Base-by-base conservation (phyloP, 352 stramenopile genomes). In the Albugo candida region DNA sequence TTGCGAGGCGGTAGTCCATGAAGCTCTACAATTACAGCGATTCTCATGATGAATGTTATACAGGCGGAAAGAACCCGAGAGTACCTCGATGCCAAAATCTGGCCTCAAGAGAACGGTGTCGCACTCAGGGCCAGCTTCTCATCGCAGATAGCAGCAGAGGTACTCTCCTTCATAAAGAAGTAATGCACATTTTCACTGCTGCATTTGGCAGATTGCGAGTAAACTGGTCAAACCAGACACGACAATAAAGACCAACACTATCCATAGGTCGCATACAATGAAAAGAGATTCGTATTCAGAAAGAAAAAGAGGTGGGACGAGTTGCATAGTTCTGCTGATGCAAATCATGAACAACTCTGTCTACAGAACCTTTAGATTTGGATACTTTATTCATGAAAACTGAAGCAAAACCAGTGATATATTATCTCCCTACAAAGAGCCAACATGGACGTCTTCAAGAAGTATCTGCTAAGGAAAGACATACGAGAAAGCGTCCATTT, bases 301-400 rank as follows among this genome's bases (percentile, higher is more conserved):
- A 10, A 24, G 20, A 19, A 43, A 8, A 43, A 43, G 38, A 43
- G 38, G 20, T 43, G 17, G 14, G 14, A 41, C 16, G 14, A 16
- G 14, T 41, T 41, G 14, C 36, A 41, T 41, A 14, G 14, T 41
- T 16, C 36, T 16, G 16, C 36, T 14, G 14, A 14, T 14, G 3
- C 38, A 24, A 43, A 19, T 10, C 38, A 10, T 43, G 38, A 10
- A 31, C 3, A 10, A 31, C 8, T 43, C 17, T 43, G 17, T 24
- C 38, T 8, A 24, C 38, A 27, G 45, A 51, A 37, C 50, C 58
- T 11, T 51, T 60, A 42, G 69, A 71, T 13, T 70, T 86, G 49
- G 69, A 86, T 45, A 69, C 81, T 16, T 72, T 83, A 36, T 86
- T 89, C 52, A 54, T 67, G 21, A 84, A 83, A 51, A 92, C 79